Evolutionary conservation across 2,329 filamentous ascomycete species (phyloP).

Genomic region (Fusarium sp.): DNA sequence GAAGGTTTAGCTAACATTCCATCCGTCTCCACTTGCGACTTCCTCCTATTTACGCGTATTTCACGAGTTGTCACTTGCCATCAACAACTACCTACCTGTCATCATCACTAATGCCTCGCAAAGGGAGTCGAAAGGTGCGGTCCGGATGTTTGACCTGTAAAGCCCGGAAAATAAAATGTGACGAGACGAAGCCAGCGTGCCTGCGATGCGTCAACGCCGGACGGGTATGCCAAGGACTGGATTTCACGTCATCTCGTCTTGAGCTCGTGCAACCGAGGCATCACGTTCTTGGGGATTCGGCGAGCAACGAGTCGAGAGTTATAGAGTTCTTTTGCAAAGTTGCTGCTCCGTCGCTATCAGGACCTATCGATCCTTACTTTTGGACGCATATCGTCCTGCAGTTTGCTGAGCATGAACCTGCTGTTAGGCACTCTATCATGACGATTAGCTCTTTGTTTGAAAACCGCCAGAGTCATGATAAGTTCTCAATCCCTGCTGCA

Average conservation of each 20-base stretch:
- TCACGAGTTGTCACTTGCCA: background rate
- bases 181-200: constrained; percentile 13
- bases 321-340: constrained; percentile 33
- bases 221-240: constrained; percentile 8
- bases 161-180: constrained; percentile 19
- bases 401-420: constrained; percentile 30
- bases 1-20: background rate
- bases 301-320: background rate
- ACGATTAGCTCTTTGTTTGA: constrained; percentile 21
- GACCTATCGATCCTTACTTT: constrained; percentile 33
- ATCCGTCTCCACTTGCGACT: background rate
- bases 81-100: background rate
- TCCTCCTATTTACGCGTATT: background rate
- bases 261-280: constrained; percentile 6
- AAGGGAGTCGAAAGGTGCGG: constrained; percentile 17
- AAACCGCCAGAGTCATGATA: background rate
- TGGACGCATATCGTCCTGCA: constrained; percentile 36
- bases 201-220: constrained; percentile 10
- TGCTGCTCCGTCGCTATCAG: constrained; percentile 28
- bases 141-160: constrained; percentile 21
- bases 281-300: background rate
- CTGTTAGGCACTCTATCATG: constrained; percentile 29
- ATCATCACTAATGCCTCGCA: constrained; percentile 12
- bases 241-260: background rate
- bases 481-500: background rate